These are phyloP conservation scores for Trichosporon inkin DNA, from an alignment of 1,284 basidiomycete species.

Conservation along the genomic window DNA sequence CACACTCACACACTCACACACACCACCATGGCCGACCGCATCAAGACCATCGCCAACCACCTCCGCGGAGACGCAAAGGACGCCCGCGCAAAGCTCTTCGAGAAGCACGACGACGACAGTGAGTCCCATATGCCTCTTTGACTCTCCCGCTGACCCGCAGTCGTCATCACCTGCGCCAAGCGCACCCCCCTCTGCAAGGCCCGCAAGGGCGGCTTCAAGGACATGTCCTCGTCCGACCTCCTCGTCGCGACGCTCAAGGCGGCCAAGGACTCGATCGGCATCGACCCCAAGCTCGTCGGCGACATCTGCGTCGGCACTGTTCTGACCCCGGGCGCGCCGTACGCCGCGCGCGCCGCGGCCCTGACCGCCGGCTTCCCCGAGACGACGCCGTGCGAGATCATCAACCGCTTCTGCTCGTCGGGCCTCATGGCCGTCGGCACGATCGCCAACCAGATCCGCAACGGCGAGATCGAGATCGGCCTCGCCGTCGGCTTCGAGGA, in stretches of 20 bases:
- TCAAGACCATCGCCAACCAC: not conserved
- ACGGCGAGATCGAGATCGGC: conserved; percentile 86
- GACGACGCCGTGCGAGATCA: conserved; percentile 68
- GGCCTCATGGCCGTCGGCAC: conserved; percentile 64
- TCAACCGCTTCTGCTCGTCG: conserved; percentile 93
- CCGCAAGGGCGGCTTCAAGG: conserved; percentile 27
- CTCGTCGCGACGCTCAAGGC: conserved; percentile 24
- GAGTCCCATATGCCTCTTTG: too few relatives aligned
- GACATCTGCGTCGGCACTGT: conserved; percentile 26
- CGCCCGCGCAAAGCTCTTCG: not conserved
- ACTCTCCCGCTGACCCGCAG: not conserved
- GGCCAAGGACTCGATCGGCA: conserved; percentile 22
- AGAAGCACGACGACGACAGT: not conserved
- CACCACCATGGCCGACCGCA: not conserved
- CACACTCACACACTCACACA: not conserved
- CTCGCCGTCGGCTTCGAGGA: conserved; percentile 91
- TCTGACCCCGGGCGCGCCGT: conserved; percentile 15
- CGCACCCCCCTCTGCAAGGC: conserved; percentile 30
- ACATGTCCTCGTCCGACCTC: conserved; percentile 25
- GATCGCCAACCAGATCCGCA: conserved; percentile 81
- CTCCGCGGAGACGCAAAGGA: not conserved
- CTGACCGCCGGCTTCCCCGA: conserved; percentile 23
- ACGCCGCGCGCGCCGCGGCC: conserved; percentile 18
- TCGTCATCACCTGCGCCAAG: conserved; percentile 26
- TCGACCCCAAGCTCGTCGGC: conserved; percentile 22